These are phyloP conservation scores for Houttuynia cordata DNA, from an alignment of 164 flowering plant genomes.

Conservation along the genomic window DNA sequence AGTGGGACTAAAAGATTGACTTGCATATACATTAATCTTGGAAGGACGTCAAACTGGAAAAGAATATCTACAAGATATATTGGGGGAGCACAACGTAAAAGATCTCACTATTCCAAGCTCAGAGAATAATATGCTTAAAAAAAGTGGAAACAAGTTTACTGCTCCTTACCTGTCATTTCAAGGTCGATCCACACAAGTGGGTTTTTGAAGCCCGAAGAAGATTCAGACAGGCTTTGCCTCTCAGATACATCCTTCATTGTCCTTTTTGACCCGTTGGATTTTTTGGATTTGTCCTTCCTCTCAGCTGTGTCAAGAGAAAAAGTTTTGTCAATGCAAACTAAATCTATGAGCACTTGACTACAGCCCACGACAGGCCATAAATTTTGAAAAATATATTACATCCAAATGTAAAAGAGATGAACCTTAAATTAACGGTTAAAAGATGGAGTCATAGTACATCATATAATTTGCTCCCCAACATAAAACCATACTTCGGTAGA, in stretches of 20 bases:
- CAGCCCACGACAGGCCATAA: not conserved
- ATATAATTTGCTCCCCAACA: no score
- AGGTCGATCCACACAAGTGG: slow-evolving; percentile 98
- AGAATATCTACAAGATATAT: no score
- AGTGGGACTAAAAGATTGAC: no score
- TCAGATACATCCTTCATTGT: slow-evolving; percentile 10
- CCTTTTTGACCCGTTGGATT: not conserved
- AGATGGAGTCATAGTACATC: not conserved
- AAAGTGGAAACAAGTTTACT: not conserved
- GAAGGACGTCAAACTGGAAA: no score
- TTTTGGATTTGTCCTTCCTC: slow-evolving; percentile 12
- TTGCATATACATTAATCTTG: no score
- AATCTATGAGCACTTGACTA: not conserved
- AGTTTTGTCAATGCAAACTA: not conserved
- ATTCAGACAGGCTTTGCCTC: slow-evolving; percentile 9
- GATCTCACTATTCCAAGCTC: no score
- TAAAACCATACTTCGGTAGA: not conserved
- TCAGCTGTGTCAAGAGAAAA: slow-evolving; percentile 14
- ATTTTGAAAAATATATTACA: not conserved
- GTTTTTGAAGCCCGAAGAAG: slow-evolving; percentile 28
- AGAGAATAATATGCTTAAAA: not conserved
- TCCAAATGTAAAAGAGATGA: not conserved
- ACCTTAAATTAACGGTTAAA: not conserved
- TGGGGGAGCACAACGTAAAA: no score
- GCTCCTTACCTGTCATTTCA: slow-evolving; percentile 81